Base-by-base conservation (phyloP, 192 early-diverging fungal species). In the Coemansia sp. region DNA sequence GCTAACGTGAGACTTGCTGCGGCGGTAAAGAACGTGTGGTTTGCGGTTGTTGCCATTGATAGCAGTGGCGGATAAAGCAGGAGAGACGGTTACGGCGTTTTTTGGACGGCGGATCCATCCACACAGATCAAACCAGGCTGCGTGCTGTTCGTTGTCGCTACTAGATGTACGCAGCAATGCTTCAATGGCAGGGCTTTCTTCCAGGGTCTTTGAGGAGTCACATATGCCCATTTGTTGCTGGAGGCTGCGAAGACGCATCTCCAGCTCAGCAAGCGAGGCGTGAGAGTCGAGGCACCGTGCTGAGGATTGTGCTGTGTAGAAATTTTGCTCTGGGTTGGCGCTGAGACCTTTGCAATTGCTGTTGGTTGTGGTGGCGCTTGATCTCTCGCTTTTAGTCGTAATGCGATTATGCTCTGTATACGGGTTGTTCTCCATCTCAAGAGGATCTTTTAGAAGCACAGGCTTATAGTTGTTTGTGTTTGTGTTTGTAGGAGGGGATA, bases 51-150 rank as follows among this genome's bases (percentile, higher is more conserved):
- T 42, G n/a, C 32, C 37, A 6, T 39, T 54, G 2, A 6, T 26
- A 15, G 52, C 11, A 15, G 13, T 23, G 4, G 52, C 52, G 9
- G 52, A 54, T 9, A 54, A 12, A 4, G 9, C 57, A n/a, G 57
- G 38, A 39, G 39, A 13, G n/a, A 41, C 9, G 32, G 10, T 32
- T 32, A 32, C 37, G 26, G 11, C 38, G 57, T 41, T 59, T 18
- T 59, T 59, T 41, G 66, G 56, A 56, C 56, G 61, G 11, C 72
- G 70, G 39, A 72, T 64, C 79, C 73, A 72, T 39, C 66, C 44
- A 40, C 79, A 75, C 19, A 81, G 45, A 53, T 81, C 74, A 40
- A 72, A 60, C 15, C 49, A 15, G 16, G n/a, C 38, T 9, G n/a
- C 57, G 9, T 59, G 57, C 13, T 59, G 57, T 19, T n/a, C 57